Conservation (phyloP, 768 basidiomycete genomes). For the Hygrophorus pudorinus region DNA sequence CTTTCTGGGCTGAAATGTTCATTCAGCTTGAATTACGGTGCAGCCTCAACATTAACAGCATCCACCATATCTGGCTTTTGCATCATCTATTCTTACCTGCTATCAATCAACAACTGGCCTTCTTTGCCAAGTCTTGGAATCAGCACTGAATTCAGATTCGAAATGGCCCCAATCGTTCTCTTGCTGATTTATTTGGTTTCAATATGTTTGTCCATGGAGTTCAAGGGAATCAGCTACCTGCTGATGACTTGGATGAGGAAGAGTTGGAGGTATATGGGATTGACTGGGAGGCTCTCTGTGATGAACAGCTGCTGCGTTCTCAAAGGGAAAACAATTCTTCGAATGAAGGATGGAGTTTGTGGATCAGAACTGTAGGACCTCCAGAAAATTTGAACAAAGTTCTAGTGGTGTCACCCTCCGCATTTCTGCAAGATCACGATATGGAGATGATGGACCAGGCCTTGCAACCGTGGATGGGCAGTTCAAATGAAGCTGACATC, state of each 20-base stretch:
- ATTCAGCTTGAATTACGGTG: conserved; percentile 18
- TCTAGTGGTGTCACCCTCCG: too few species aligned
- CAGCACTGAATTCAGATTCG: conserved; percentile 18
- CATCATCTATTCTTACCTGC: conserved; percentile 25
- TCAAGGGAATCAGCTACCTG: conserved; percentile 3
- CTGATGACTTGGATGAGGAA: neutral
- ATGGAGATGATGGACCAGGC: too few species aligned
- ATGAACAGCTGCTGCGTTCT: neutral
- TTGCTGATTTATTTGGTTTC: conserved; percentile 23
- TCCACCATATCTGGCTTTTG: too few species aligned
- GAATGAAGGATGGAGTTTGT: too few species aligned
- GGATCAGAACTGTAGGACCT: too few species aligned
- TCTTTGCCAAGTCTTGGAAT: conserved; percentile 25
- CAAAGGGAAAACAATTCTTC: too few species aligned
- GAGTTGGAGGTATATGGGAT: conserved; percentile 6
- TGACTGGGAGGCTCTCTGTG: conserved; percentile 5
- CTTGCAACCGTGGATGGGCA: too few species aligned
- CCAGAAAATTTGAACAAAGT: too few species aligned
- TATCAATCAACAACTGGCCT: conserved; percentile 18
- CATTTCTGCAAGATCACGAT: too few species aligned
- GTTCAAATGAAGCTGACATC: too few species aligned
- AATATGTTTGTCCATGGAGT: conserved; percentile 19
- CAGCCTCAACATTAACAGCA: conserved; percentile 19
- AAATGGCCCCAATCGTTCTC: conserved; percentile 15
- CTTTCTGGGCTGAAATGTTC: conserved; percentile 24